Evolutionary conservation across 2,329 filamentous ascomycete species (phyloP).

Genomic region (Fusarium newnesense): DNA sequence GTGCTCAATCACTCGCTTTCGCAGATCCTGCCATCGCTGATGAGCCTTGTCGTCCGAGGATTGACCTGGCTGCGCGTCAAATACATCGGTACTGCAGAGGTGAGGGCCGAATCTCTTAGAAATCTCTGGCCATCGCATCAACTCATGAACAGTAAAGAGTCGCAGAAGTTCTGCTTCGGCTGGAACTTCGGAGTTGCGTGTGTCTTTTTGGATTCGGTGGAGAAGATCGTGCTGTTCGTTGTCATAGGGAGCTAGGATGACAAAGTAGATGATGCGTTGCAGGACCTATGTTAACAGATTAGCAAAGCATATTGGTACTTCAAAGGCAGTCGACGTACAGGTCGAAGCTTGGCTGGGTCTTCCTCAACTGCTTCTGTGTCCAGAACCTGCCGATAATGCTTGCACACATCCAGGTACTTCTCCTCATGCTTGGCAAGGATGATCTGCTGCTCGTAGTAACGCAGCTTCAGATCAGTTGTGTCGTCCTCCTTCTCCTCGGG

Average conservation of each 20-base stretch:
- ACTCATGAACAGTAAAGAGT: slow-evolving; percentile 92
- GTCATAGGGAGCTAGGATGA: slow-evolving; percentile 95
- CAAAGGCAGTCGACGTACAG: slow-evolving; percentile 65
- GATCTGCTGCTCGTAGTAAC: slow-evolving; percentile 98
- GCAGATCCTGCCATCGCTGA: slow-evolving; percentile 90
- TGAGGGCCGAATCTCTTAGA: slow-evolving; percentile 89
- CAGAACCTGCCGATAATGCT: slow-evolving; percentile 95
- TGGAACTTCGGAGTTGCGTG: slow-evolving; percentile 80
- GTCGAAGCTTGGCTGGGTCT: slow-evolving; percentile 84
- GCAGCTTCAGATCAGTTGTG: slow-evolving; percentile 94
- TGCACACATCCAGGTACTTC: slow-evolving; percentile 98
- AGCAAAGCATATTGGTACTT: slow-evolving; percentile 10
- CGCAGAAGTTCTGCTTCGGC: slow-evolving; percentile 88
- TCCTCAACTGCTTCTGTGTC: slow-evolving; percentile 96
- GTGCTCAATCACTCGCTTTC: slow-evolving; percentile 99
- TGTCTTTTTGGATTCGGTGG: slow-evolving; percentile 88
- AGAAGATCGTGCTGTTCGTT: slow-evolving; percentile 98
- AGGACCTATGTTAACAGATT: slow-evolving; percentile 69
- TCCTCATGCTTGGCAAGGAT: slow-evolving; percentile 94
- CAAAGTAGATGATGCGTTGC: slow-evolving; percentile 96
- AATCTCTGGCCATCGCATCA: slow-evolving; percentile 98
- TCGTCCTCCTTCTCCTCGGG: slow-evolving; percentile 84
- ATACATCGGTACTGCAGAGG: slow-evolving; percentile 89
- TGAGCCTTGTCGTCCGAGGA: slow-evolving; percentile 82
- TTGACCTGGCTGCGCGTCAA: slow-evolving; percentile 73